These are phyloP conservation scores for Diversispora epigaea DNA, from an alignment of 192 early-diverging fungal species.

Conservation along the genomic window DNA sequence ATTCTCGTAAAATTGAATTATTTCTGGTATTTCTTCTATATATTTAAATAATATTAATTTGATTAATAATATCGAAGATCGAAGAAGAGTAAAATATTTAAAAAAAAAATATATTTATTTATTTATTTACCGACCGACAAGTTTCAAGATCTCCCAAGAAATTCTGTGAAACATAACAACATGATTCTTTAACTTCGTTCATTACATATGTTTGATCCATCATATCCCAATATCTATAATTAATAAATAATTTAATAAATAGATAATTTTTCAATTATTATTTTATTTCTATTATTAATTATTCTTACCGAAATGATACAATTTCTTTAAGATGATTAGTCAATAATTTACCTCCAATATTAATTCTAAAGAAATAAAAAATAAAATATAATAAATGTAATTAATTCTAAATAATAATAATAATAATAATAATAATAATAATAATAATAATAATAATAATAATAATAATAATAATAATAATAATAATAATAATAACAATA, in stretches of 20 bases:
- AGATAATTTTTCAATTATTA: background rate
- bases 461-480: no score
- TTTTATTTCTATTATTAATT: background rate
- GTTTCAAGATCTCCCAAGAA: slow-evolving; percentile 64
- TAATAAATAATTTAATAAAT: slow-evolving; percentile 5
- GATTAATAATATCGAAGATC: background rate
- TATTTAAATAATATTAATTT: slow-evolving; percentile 10
- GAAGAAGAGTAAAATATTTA: background rate
- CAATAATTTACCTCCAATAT: slow-evolving; percentile 83
- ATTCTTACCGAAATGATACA: slow-evolving; percentile 76
- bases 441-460: no score
- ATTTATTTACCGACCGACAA: slow-evolving; percentile 48
- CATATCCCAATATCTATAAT: slow-evolving; percentile 78
- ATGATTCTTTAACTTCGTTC: slow-evolving; percentile 78
- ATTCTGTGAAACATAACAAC: slow-evolving; percentile 75
- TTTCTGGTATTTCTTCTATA: slow-evolving; percentile 44
- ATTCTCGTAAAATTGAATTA: slow-evolving; percentile 60
- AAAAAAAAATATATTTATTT: no score
- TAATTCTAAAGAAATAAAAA: slow-evolving; percentile 51
- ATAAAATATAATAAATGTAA: background rate
- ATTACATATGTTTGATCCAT: slow-evolving; percentile 91
- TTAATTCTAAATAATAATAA: background rate
- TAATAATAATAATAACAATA: no score
- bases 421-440: no score
- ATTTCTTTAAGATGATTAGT: slow-evolving; percentile 88